Evolutionary conservation across 1,284 basidiomycete species (phyloP).

Genomic region (Ceratobasidium papillatum): DNA sequence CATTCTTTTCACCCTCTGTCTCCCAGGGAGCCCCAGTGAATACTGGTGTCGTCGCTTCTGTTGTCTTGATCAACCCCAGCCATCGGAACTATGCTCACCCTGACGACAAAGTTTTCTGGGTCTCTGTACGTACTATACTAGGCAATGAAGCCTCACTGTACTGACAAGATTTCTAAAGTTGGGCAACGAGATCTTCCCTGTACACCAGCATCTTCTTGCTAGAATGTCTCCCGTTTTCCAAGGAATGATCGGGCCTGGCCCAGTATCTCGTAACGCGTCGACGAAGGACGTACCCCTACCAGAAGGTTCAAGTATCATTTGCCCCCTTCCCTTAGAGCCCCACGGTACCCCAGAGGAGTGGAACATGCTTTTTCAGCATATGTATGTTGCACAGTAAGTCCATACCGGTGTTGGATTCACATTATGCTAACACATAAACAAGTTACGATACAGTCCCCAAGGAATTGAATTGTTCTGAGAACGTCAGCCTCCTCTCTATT

Average conservation of each 20-base stretch:
- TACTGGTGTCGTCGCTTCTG: background rate
- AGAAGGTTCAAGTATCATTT: background rate
- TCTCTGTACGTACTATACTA: background rate
- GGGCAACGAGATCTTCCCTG: conserved; percentile 1
- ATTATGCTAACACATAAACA: background rate
- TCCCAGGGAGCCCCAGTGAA: too few relatives aligned
- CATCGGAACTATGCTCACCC: background rate
- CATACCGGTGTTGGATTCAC: background rate
- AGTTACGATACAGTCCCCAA: background rate
- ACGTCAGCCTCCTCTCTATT: background rate
- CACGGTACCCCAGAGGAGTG: background rate
- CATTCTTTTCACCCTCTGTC: too few relatives aligned
- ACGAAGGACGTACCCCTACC: background rate
- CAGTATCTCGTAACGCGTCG: background rate
- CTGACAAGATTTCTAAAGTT: background rate
- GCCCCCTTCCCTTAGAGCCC: background rate
- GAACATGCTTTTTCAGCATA: background rate
- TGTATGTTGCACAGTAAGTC: conserved; percentile 1
- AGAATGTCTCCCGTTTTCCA: background rate
- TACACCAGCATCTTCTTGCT: conserved; percentile 1
- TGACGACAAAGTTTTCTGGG: conserved; percentile 1
- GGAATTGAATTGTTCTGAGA: background rate
- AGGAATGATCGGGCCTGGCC: background rate
- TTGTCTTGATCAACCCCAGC: background rate
- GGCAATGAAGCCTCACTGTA: background rate